Conservation (phyloP, 768 basidiomycete genomes). For the Epithele typhae region DNA sequence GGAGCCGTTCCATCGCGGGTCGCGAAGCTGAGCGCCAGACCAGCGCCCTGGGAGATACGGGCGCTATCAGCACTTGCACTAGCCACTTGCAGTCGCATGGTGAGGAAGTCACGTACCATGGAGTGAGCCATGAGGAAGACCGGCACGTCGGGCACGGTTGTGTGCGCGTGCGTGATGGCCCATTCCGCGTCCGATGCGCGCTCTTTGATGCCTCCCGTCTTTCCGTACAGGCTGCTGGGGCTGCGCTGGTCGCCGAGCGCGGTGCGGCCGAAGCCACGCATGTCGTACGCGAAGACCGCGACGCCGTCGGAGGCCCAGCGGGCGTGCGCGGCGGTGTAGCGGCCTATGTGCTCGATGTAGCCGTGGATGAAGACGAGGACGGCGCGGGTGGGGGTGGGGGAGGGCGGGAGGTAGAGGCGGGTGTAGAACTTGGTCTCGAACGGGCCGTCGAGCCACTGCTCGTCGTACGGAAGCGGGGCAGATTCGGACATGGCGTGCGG, state of each 20-base stretch:
- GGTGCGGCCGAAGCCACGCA: slow-evolving; percentile 73
- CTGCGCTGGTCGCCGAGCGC: slow-evolving; percentile 56
- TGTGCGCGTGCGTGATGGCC: slow-evolving; percentile 39
- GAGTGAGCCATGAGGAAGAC: slow-evolving; percentile 72
- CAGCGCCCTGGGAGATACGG: slow-evolving; percentile 49
- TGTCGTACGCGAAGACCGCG: slow-evolving; percentile 66
- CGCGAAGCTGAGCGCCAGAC: slow-evolving; percentile 52
- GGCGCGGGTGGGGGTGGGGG: slow-evolving; percentile 34
- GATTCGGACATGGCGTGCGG: too few relatives aligned
- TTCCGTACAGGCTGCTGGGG: slow-evolving; percentile 51
- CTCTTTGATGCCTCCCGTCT: slow-evolving; percentile 56
- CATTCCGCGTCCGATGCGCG: slow-evolving; percentile 66
- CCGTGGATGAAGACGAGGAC: slow-evolving; percentile 68
- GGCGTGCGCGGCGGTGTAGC: slow-evolving; percentile 62
- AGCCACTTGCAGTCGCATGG: too few relatives aligned
- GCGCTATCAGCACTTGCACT: neutral
- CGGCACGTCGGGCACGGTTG: slow-evolving; percentile 41
- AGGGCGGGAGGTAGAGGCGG: slow-evolving; percentile 47
- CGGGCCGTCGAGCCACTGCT: slow-evolving; percentile 65
- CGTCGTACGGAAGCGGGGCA: too few relatives aligned
- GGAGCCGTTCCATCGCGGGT: slow-evolving; percentile 31
- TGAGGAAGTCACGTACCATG: slow-evolving; percentile 43
- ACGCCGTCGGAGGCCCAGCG: slow-evolving; percentile 47
- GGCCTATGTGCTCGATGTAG: slow-evolving; percentile 65
- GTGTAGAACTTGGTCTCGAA: slow-evolving; percentile 59